Conservation (phyloP, 1,139 yeast genomes). For the Casaregolazyma suthepensis region DNA sequence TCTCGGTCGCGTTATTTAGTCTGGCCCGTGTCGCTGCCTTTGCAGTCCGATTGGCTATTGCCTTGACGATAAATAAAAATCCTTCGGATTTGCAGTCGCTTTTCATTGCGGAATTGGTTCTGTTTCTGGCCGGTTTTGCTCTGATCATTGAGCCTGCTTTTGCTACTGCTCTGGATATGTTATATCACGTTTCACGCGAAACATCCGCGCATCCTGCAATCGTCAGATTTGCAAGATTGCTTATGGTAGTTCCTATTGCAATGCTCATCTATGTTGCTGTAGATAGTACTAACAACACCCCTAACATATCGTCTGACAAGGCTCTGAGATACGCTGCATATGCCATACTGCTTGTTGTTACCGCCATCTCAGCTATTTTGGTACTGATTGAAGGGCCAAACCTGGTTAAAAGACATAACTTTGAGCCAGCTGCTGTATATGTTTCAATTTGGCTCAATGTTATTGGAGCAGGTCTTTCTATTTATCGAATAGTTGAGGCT, state of each 20-base stretch:
- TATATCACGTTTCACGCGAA: neutral
- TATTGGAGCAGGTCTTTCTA: neutral
- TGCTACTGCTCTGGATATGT: constrained; percentile 2
- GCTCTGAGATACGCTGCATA: constrained; percentile 3
- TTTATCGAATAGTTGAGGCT: neutral
- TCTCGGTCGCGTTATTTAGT: constrained; percentile 8
- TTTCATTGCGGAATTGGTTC: constrained; percentile 9
- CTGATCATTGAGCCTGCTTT: constrained; percentile 10
- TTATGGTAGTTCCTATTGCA: constrained; percentile 1
- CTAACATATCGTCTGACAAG: constrained; percentile 3
- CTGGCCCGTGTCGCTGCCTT: constrained; percentile 9
- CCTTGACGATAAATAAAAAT: constrained; percentile 2
- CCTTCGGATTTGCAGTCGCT: neutral
- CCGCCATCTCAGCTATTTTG: neutral
- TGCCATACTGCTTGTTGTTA: constrained; percentile 1
- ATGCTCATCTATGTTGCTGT: constrained; percentile 3
- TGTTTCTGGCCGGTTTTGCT: constrained; percentile 10
- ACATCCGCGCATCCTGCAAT: neutral
- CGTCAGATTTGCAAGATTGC: neutral
- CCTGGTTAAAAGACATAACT: neutral
- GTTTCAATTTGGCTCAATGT: constrained; percentile 1
- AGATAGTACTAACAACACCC: neutral
- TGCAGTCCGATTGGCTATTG: constrained; percentile 7
- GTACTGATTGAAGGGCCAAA: neutral
- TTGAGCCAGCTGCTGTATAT: neutral